Percentiles rank a stretch among this genome's conserved stretches.
These are phyloP conservation scores for Blastocystis hominis DNA, from an alignment of 352 stramenopile genomes.

Conservation along the genomic window DNA sequence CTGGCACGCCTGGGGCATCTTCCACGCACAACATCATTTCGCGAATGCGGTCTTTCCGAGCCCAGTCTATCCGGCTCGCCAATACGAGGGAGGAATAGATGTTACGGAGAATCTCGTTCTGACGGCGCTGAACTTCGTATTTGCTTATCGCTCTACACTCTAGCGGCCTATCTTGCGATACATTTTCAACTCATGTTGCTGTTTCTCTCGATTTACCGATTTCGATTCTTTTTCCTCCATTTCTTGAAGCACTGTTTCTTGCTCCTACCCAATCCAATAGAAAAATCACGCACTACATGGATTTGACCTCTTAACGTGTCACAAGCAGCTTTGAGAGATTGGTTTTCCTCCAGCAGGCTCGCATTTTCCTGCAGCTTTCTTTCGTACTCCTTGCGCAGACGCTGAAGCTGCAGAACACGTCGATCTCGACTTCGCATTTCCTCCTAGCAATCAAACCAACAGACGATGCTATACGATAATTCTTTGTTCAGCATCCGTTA, in stretches of 20 bases:
- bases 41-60: neutral
- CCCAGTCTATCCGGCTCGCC: conserved; percentile 9
- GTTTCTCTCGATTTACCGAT: neutral
- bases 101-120: conserved; percentile 11
- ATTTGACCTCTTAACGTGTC: neutral
- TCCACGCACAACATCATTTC: conserved; percentile 22
- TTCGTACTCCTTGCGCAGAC: conserved; percentile 8
- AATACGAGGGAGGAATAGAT: conserved; percentile 36
- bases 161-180: neutral
- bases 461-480: neutral
- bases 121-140: neutral
- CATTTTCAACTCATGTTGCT: neutral
- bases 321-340: neutral
- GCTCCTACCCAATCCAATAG: neutral
- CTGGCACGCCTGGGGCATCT: conserved; percentile 26
- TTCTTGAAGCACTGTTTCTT: conserved; percentile 5
- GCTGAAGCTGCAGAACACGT: neutral
- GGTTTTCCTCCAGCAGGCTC: neutral
- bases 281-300: neutral
- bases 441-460: neutral
- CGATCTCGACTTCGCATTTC: neutral
- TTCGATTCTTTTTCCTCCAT: neutral
- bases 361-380: neutral
- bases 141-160: neutral
- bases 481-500: neutral